phyloP scores from a whole-genome alignment of 441 rosid species.

The Adansonia gregorii region DNA sequence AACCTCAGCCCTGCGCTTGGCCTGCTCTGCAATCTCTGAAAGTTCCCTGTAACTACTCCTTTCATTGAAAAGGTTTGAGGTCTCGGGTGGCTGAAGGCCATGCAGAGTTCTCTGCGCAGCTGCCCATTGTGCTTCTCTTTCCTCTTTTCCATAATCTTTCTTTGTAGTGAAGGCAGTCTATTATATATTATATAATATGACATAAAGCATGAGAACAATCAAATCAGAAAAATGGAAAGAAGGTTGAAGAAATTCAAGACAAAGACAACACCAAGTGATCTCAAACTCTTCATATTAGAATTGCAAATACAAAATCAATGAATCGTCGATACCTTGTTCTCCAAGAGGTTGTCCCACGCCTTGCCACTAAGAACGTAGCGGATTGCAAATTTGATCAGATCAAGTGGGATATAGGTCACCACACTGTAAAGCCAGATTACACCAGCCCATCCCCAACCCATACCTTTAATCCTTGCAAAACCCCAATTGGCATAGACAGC shows the following conservation, averaged over 20 bases:
- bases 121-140: conserved; percentile 97
- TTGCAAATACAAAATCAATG: background rate
- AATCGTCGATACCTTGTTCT: conserved; percentile 64
- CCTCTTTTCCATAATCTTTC: conserved; percentile 91
- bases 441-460: conserved; percentile 96
- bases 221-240: background rate
- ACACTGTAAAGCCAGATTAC: conserved; percentile 79
- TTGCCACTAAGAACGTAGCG: conserved; percentile 76
- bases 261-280: background rate
- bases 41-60: conserved; percentile 74
- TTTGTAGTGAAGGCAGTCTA: conserved; percentile 91
- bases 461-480: conserved; percentile 71
- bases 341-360: conserved; percentile 84
- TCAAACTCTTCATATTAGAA: background rate
- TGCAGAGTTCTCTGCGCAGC: conserved; percentile 90
- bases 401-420: conserved; percentile 76
- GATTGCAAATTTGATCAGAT: conserved; percentile 68
- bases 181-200: background rate
- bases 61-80: conserved; percentile 53
- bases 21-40: conserved; percentile 90
- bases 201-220: background rate
- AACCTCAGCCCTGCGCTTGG: conserved; percentile 83
- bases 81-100: conserved; percentile 81
- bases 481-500: conserved; percentile 86
- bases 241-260: background rate